phyloP scores from a whole-genome alignment of 2,329 filamentous ascomycete genomes.

The Paramyrothecium roridum region DNA sequence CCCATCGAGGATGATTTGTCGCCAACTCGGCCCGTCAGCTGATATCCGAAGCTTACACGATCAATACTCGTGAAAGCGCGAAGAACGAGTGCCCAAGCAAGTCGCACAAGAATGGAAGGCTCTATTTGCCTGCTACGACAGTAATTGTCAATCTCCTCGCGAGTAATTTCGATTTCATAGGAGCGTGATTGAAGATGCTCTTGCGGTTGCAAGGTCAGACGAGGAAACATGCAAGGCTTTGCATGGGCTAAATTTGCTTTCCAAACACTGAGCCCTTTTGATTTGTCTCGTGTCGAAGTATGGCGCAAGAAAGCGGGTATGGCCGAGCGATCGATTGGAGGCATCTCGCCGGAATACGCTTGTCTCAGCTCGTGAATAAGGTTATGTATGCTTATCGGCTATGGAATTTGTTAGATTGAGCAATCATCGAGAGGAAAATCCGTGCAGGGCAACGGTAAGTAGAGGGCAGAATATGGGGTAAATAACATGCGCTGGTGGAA shows the following conservation, averaged over 20 bases:
- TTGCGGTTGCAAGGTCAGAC: slow-evolving; percentile 23
- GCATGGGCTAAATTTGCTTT: slow-evolving; percentile 32
- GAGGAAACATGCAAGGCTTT: slow-evolving; percentile 44
- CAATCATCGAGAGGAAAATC: too few relatives aligned
- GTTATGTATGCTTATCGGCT: slow-evolving; percentile 36
- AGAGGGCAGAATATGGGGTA: too few relatives aligned
- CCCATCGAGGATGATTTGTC: slow-evolving; percentile 36
- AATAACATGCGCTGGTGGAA: too few relatives aligned
- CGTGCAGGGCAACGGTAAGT: too few relatives aligned
- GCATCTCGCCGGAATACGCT: slow-evolving; percentile 35
- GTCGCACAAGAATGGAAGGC: slow-evolving; percentile 47
- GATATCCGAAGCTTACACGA: slow-evolving; percentile 53
- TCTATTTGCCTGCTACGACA: slow-evolving; percentile 34
- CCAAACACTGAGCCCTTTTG: slow-evolving; percentile 42
- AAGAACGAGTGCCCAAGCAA: slow-evolving; percentile 59
- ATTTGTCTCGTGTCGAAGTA: slow-evolving; percentile 20
- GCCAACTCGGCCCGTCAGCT: slow-evolving; percentile 41
- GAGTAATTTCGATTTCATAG: slow-evolving; percentile 37
- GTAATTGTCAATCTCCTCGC: slow-evolving; percentile 40
- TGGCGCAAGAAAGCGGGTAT: slow-evolving; percentile 21
- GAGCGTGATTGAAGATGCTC: slow-evolving; percentile 28
- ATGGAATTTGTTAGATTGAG: not conserved
- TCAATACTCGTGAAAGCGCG: slow-evolving; percentile 50
- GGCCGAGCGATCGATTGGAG: slow-evolving; percentile 18
- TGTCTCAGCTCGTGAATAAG: slow-evolving; percentile 45